Evolutionary conservation across 441 rosid genomes (phyloP), one percentile per base, ranked within the genome.

Genomic region (Raphanus hybrid): DNA sequence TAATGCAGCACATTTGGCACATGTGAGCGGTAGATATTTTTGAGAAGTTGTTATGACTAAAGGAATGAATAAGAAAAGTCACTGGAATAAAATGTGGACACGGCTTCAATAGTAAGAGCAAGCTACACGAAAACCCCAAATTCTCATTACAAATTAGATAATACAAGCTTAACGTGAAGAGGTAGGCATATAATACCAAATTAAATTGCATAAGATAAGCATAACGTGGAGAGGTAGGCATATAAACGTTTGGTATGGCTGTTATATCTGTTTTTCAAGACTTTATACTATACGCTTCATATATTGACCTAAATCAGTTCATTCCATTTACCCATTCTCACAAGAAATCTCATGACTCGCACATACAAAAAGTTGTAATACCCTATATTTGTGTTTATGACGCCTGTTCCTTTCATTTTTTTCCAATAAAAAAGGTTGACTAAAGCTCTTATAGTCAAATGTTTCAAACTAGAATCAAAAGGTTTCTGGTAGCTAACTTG

Each of bases 201-300:
- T 54, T n/a, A 52, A 35, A 75, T 6, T 11, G 64, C 75, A 41
- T 61, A 73, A 59, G 68, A 59, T 71, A 67, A 73, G 57, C 23
- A 5, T 78, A 78, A 67, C 82, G 74, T 78, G 70, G 57, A 67
- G 73, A 78, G 62, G 20, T 75, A 62, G 35, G 29, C 67, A 75
- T 65, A 29, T 43, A 27, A 39, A 63, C 6, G 82, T 79, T 79
- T 79, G 82, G 82, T 79, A 32, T 35, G 75, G 71, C 78, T 79
- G 78, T 63, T 79, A 64, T 68, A 79, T 79, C 78, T 41, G 75
- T 74, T 79, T 66, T 57, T 32, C 63, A 61, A 14, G 64, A 72
- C 82, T 74, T 73, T 27, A 63, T 61, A 61, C 71, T 55, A 54
- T 79, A 73, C 78, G 74, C 75, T 67, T 73, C 81, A 63, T 76